A percentile compares a stretch with the other conserved stretches of the same genome.
Conservation (phyloP, 495 filamentous ascomycete genomes). For the Monascus purpureus region DNA sequence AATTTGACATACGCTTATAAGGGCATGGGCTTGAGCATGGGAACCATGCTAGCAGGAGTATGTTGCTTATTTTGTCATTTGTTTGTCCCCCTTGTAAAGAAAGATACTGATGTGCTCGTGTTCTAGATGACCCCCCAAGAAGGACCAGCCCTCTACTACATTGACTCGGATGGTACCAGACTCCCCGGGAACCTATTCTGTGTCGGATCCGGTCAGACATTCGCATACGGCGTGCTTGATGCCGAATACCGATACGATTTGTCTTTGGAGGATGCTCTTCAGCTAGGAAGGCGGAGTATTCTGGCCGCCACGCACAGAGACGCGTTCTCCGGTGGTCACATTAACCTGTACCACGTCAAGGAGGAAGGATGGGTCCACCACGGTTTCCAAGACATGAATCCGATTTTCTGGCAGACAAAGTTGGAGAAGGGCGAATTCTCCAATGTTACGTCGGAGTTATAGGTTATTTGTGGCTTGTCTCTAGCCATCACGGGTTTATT, state of each 20-base stretch:
- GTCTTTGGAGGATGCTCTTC: slow-evolving; percentile 71
- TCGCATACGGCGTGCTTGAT: slow-evolving; percentile 95
- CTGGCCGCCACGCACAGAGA: slow-evolving; percentile 95
- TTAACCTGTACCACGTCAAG: slow-evolving; percentile 98
- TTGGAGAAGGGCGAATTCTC: slow-evolving; percentile 95
- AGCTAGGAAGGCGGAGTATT: slow-evolving; percentile 80
- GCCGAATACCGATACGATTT: slow-evolving; percentile 88
- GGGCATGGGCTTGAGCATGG: slow-evolving; percentile 94
- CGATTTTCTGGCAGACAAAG: slow-evolving; percentile 99
- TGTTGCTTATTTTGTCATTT: slow-evolving; percentile 3
- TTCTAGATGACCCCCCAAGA: slow-evolving; percentile 63
- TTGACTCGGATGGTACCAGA: slow-evolving; percentile 93
- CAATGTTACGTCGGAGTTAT: slow-evolving; percentile 77
- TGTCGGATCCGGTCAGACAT: slow-evolving; percentile 94
- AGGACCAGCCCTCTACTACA: slow-evolving; percentile 96
- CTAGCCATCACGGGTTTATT: too few species aligned
- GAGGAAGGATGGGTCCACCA: slow-evolving; percentile 97
- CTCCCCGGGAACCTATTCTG: slow-evolving; percentile 93
- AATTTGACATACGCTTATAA: slow-evolving; percentile 98
- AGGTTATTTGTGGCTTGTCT: too few species aligned
- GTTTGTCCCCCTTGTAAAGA: not conserved
- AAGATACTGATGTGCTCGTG: not conserved
- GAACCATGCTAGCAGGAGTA: slow-evolving; percentile 97
- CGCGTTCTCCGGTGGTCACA: slow-evolving; percentile 94
- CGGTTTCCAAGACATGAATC: slow-evolving; percentile 88